Base-by-base conservation (phyloP, 208 protist genomes). In the Wallacemonas collosoma region DNA sequence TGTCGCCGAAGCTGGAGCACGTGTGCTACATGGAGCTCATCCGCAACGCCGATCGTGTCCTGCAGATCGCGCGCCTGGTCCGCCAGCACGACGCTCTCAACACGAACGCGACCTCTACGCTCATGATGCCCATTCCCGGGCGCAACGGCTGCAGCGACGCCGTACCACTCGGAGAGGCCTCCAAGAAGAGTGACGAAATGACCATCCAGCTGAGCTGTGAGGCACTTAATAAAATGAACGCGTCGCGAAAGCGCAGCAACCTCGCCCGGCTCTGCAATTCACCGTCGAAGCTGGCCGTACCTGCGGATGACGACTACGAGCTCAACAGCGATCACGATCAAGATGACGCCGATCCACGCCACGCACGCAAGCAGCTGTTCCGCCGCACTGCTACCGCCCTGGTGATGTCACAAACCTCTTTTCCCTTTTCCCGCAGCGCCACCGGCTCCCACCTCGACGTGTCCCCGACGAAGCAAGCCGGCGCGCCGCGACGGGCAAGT, bases 11-110 rank as follows among this genome's bases (percentile, higher is more conserved):
- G 81, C 77, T 70, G 54, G 88, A 93, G 72, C 81, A 93, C 75
- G 81, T 89, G 7, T 83, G 80, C 55, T 90, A 91, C 76, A 85
- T 93, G 82, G 88, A 93, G 73, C 83, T 93, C 40, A 93, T 93
- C 71, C 88, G 88, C 65, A 93, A 93, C 70, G 68, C 72, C 8
- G 88, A 93, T 39, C 77, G 79, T 66, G 80, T 93, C 36, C 85
- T 91, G 79, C 85, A 90, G 64, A 76, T 93, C 60, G 88, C 88
- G 55, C 80, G 83, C 50, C 72, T 84, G 38, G 85, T 89, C 63
- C 82, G 88, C 51, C 83, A 88, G 35, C 85, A 89, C 58, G 89
- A 84, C 64, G 63, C 76, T 9, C 68, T 88, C 26, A 90, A 89
- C 71, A 91, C 85, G 3, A 91, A 93, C 76, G 86, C 81, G 14